Percentiles rank a stretch among this genome's conserved stretches.
Conservation (phyloP, 2,329 filamentous ascomycete species). For the Alternaria panax region DNA sequence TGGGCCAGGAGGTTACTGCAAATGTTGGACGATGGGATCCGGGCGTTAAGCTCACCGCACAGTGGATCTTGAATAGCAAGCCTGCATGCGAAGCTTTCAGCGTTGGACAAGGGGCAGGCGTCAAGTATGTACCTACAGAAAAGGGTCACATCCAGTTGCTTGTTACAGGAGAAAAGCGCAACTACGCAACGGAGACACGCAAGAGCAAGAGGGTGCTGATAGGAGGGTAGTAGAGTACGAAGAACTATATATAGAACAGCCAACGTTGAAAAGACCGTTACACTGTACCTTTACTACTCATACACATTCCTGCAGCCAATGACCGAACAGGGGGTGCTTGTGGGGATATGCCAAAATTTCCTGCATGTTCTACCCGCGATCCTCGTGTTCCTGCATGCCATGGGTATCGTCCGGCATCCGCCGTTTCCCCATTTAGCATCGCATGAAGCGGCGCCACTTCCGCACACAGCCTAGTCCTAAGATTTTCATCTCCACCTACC, state of each 20-base stretch:
- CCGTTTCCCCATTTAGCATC: background rate
- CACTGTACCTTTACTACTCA: background rate
- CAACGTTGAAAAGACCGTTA: background rate
- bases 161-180: slow-evolving; percentile 32
- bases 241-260: background rate
- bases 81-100: slow-evolving; percentile 27
- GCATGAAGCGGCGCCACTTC: slow-evolving; percentile 2
- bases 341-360: background rate
- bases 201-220: slow-evolving; percentile 24
- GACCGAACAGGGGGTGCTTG: background rate
- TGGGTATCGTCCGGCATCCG: background rate
- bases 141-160: slow-evolving; percentile 21
- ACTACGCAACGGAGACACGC: slow-evolving; percentile 32
- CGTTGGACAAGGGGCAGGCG: slow-evolving; percentile 31
- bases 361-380: background rate
- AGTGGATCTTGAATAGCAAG: slow-evolving; percentile 44
- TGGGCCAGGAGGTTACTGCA: slow-evolving; percentile 13
- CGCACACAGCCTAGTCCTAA: background rate
- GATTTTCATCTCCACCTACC: slow-evolving; percentile 4
- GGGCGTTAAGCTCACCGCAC: slow-evolving; percentile 43
- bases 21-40: slow-evolving; percentile 50
- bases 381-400: background rate
- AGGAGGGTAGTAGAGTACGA: background rate
- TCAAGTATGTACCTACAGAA: slow-evolving; percentile 20
- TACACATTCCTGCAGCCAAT: background rate